Conservation (phyloP, 2,329 filamentous ascomycete species). For the Pseudogymnoascus sp. region DNA sequence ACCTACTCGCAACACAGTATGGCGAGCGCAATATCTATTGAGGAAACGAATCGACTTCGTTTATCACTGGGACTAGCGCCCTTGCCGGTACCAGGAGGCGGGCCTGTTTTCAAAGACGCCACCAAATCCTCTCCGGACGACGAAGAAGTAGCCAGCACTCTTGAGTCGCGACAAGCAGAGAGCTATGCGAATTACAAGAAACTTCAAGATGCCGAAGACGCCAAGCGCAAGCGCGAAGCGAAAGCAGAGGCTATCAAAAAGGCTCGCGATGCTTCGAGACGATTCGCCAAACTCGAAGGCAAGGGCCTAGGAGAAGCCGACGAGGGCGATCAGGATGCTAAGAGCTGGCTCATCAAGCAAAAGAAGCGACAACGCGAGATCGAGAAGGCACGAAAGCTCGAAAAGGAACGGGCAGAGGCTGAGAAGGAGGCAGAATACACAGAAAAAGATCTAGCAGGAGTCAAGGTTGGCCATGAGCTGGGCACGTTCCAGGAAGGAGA, state of each 20-base stretch:
- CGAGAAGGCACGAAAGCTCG: slow-evolving; percentile 61
- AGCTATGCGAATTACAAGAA: slow-evolving; percentile 66
- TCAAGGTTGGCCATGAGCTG: slow-evolving; percentile 86
- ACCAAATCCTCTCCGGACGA: slow-evolving; percentile 37
- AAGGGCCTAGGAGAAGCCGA: slow-evolving; percentile 73
- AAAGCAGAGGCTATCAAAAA: slow-evolving; percentile 78
- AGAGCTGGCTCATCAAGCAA: slow-evolving; percentile 77
- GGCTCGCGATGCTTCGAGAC: slow-evolving; percentile 75
- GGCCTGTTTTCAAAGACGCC: slow-evolving; percentile 48
- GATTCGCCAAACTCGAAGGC: slow-evolving; percentile 68
- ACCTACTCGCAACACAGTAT: slow-evolving; percentile 16
- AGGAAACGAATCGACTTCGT: slow-evolving; percentile 90
- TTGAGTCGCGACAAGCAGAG: slow-evolving; percentile 70
- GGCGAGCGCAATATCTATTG: slow-evolving; percentile 64
- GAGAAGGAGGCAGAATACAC: slow-evolving; percentile 68
- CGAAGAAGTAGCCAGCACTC: slow-evolving; percentile 69
- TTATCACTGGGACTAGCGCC: slow-evolving; percentile 84
- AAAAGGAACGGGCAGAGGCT: slow-evolving; percentile 69
- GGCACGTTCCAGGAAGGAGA: slow-evolving; percentile 72
- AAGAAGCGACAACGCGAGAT: slow-evolving; percentile 95
- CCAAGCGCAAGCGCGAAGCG: slow-evolving; percentile 71
- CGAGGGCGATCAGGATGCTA: slow-evolving; percentile 63
- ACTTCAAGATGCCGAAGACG: slow-evolving; percentile 59
- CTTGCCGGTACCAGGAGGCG: slow-evolving; percentile 70
- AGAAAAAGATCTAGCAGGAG: slow-evolving; percentile 75